Conservation (phyloP, 1,284 basidiomycete genomes). For the Apiotrichum brassicae region DNA sequence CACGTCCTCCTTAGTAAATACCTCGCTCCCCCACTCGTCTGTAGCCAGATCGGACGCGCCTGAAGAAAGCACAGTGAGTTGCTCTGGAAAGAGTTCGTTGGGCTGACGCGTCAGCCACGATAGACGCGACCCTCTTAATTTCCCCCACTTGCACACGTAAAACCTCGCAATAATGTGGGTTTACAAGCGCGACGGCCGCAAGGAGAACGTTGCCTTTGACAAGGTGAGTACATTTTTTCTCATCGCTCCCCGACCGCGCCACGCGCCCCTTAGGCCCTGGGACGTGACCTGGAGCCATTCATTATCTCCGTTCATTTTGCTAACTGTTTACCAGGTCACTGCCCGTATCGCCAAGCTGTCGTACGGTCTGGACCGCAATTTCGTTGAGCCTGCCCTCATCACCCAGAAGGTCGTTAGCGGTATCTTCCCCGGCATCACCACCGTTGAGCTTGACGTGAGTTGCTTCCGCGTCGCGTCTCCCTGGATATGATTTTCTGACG, state of each 20-base stretch:
- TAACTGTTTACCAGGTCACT: constrained; percentile 8
- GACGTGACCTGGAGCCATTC: too few species aligned
- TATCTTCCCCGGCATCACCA: constrained; percentile 85
- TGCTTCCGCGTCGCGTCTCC: not conserved
- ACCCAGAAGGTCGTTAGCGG: constrained; percentile 93
- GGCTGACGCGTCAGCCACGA: constrained; percentile 1
- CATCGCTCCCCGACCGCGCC: too few species aligned
- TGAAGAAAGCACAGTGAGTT: too few species aligned
- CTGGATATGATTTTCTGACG: constrained; percentile 44
- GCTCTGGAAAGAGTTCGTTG: too few species aligned
- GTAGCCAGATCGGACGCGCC: too few species aligned
- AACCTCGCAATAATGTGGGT: constrained; percentile 35
- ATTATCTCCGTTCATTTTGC: too few species aligned
- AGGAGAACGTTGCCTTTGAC: constrained; percentile 30
- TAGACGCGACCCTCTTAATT: not conserved
- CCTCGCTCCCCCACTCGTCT: too few species aligned
- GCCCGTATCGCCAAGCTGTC: constrained; percentile 78
- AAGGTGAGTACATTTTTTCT: not conserved
- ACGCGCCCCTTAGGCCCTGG: too few species aligned
- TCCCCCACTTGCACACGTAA: not conserved
- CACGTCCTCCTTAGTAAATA: too few species aligned
- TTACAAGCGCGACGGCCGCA: constrained; percentile 46
- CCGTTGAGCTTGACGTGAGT: constrained; percentile 76
- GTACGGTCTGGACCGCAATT: constrained; percentile 89
- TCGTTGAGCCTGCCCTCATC: constrained; percentile 91